A percentile compares a stretch with the other conserved stretches of the same genome.
These are phyloP conservation scores for Blastobotrys indianensis DNA, from an alignment of 1,139 yeast genomes.

Conservation along the genomic window DNA sequence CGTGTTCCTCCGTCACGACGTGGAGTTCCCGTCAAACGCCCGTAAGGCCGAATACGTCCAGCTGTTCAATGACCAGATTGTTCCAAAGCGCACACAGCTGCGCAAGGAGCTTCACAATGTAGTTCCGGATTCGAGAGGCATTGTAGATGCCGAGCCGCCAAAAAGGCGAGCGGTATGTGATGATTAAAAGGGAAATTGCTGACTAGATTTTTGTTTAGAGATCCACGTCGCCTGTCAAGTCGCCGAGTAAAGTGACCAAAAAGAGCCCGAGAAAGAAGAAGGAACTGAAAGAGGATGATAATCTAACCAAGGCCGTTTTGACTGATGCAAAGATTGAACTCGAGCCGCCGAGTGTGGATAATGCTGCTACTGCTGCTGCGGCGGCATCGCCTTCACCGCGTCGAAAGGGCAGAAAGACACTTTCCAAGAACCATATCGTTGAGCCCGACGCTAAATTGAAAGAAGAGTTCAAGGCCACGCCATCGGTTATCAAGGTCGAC, in stretches of 20 bases:
- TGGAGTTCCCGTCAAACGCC: constrained; percentile 52
- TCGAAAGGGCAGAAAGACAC: constrained; percentile 15
- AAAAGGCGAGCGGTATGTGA: constrained; percentile 14
- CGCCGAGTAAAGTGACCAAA: constrained; percentile 9
- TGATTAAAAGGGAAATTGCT: not conserved
- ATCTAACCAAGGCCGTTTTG: constrained; percentile 4
- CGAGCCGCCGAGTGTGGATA: no score
- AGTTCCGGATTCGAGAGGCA: constrained; percentile 29
- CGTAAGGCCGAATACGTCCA: constrained; percentile 56
- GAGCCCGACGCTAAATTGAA: constrained; percentile 9
- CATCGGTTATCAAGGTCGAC: constrained; percentile 8
- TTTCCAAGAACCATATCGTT: constrained; percentile 14
- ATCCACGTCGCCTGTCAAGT: constrained; percentile 22
- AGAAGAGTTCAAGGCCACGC: constrained; percentile 6
- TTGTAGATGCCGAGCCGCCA: constrained; percentile 31
- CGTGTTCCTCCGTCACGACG: constrained; percentile 51
- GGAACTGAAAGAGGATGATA: not conserved
- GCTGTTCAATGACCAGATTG: constrained; percentile 47
- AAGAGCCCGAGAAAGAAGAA: constrained; percentile 6
- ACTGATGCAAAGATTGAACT: not conserved
- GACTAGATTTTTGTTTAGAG: constrained; percentile 8
- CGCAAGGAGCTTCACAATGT: constrained; percentile 28
- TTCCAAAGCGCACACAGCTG: constrained; percentile 37
- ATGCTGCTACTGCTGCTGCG: constrained; percentile 1
- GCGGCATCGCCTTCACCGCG: constrained; percentile 12